These are phyloP conservation scores for Trichoderma virens DNA, from an alignment of 495 filamentous ascomycete species.

Conservation along the genomic window DNA sequence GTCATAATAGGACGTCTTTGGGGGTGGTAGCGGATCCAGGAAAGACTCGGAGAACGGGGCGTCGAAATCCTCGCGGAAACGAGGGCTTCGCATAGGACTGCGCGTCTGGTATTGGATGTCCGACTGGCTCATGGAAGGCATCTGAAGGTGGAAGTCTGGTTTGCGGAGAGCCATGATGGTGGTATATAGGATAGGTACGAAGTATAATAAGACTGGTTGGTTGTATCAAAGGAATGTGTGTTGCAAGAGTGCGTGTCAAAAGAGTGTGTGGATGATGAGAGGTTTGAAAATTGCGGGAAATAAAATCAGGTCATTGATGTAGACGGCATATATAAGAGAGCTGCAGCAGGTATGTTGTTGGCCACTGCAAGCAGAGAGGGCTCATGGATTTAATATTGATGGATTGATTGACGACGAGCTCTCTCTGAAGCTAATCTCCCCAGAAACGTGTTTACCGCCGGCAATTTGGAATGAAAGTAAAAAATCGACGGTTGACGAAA, in stretches of 20 bases:
- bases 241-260: neutral
- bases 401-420: neutral
- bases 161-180: neutral
- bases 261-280: neutral
- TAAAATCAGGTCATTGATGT: neutral
- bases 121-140: neutral
- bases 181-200: neutral
- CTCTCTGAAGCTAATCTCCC: neutral
- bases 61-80: constrained; percentile 1
- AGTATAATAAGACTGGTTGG: neutral
- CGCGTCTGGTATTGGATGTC: neutral
- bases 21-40: neutral
- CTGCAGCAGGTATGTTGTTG: neutral
- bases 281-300: neutral
- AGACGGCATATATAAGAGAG: neutral
- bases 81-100: constrained; percentile 1
- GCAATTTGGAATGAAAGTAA: neutral
- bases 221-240: neutral
- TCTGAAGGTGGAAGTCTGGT: constrained; percentile 4
- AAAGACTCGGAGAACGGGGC: neutral
- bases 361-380: no score
- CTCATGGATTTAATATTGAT: no score
- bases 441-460: neutral
- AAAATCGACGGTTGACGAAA: neutral
- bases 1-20: neutral